Evolutionary conservation across 805 yeast genomes (phyloP).

Genomic region (Suhomyces tanzawaensis): DNA sequence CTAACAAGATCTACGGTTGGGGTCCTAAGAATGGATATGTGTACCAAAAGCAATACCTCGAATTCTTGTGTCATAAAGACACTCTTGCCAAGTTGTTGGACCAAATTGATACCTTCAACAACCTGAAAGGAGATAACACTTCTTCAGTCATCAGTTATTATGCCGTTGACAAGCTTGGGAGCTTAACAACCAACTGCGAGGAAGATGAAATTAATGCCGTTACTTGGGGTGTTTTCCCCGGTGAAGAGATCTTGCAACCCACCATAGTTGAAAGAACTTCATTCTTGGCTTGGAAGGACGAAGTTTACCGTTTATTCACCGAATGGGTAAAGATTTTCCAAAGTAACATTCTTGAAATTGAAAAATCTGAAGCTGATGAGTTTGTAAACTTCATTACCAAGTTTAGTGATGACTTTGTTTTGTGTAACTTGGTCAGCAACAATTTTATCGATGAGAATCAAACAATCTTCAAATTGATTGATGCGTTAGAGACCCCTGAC

Average conservation of each 20-base stretch:
- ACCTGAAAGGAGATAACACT: conserved; percentile 35
- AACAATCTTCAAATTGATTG: conserved; percentile 55
- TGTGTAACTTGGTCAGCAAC: conserved; percentile 89
- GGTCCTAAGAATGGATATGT: conserved; percentile 93
- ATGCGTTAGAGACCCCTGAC: conserved; percentile 24
- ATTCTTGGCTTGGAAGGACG: conserved; percentile 96
- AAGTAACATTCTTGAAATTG: conserved; percentile 30
- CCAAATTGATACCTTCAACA: conserved; percentile 47
- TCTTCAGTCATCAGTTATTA: conserved; percentile 64
- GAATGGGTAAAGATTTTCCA: conserved; percentile 71
- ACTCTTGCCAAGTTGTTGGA: conserved; percentile 34
- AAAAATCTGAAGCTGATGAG: conserved; percentile 26
- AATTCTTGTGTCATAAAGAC: conserved; percentile 69
- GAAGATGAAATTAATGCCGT: conserved; percentile 87
- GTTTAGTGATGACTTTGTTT: conserved; percentile 58
- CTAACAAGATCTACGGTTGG: conserved; percentile 81
- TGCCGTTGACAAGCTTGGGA: conserved; percentile 60
- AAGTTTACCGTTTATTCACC: conserved; percentile 74
- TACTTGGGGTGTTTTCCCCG: conserved; percentile 98
- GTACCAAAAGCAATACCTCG: conserved; percentile 91
- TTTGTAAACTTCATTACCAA: conserved; percentile 43
- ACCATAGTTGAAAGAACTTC: conserved; percentile 91
- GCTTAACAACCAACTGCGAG: conserved; percentile 64
- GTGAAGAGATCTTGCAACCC: conserved; percentile 91
- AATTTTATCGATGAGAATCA: conserved; percentile 59